Base-by-base conservation (phyloP, 805 yeast species). In the Sungouiozyma intestinalis region DNA sequence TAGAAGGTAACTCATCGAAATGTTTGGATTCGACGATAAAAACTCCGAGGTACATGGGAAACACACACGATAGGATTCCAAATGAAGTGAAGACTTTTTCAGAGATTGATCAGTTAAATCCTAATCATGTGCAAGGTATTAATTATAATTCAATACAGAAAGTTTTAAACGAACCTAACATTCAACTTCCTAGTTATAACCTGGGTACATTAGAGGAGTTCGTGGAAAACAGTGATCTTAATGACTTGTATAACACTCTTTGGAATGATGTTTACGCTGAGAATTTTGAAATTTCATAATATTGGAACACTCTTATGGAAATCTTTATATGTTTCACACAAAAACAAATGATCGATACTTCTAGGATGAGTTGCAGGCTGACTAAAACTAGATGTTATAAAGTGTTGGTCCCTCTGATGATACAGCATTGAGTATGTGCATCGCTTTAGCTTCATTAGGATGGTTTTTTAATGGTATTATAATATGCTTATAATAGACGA, bases 141-240 rank as follows among this genome's bases (percentile, higher is more conserved):
- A 21, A 14, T 17, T 24, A 18, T 31, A 16, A 11, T 29, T 38
- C 18, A 29, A 38, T 38, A 18, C 27, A 4, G 18, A 18, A 21
- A 9, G 15, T 27, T 7, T 20, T 39, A 9, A 39, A 39, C 20
- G 40, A 36, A 13, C n/a, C n/a, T 14, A 32, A 18, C 6, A 31
- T 41, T 9, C 36, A 38, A 16, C 7, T 35, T 9, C 44, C 47
- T 2, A 38, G 42, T 16, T 56, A 47, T 40, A 52, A 57, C 40
- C 35, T 59, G 32, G 63, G 62, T n/a, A 57, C 64, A 3, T 41
- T 59, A 36, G 64, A 58, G 43, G 64, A 59, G 19, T 59, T 59
- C 38, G 46, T 59, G 20, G 49, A 51, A 33, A 53, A 52, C 36
- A 57, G 55, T 38, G 60, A 57, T 41, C 44, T 57, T 31, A 48